A percentile compares a stretch with the other conserved stretches of the same genome.
These are phyloP conservation scores for Sugiyamaella pinicola DNA, from an alignment of 1,139 yeast genomes.

Conservation along the genomic window DNA sequence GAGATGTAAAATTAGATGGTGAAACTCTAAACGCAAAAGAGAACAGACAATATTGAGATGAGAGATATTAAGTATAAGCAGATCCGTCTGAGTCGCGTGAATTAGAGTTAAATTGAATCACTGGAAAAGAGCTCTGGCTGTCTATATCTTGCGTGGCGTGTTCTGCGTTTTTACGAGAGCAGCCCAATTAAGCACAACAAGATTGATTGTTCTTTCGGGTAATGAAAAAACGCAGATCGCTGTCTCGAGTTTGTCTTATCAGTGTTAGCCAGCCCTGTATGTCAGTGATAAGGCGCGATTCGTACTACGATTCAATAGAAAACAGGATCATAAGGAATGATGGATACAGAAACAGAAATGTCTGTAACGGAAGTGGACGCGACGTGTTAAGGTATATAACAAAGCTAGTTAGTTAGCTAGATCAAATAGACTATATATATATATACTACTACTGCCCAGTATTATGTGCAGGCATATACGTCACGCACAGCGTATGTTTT, in stretches of 20 bases:
- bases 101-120: not conserved
- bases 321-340: too few species aligned
- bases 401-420: too few species aligned
- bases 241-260: not conserved
- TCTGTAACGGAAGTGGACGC: too few species aligned
- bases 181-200: not conserved
- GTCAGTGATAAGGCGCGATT: not conserved
- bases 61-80: not conserved
- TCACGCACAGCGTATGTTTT: too few species aligned
- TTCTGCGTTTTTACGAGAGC: not conserved
- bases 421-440: too few species aligned
- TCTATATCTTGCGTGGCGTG: constrained; percentile 4
- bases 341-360: too few species aligned
- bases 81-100: not conserved
- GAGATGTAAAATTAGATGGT: not conserved
- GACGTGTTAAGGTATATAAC: too few species aligned
- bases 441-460: too few species aligned
- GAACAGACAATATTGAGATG: not conserved
- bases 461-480: too few species aligned
- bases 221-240: constrained; percentile 1
- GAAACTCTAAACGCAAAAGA: not conserved
- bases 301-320: too few species aligned
- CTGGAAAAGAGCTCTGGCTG: not conserved
- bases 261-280: not conserved
- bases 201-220: not conserved